Percentiles rank a stretch among this genome's conserved stretches.
These are phyloP conservation scores for Oidium heveae DNA, from an alignment of 2,329 filamentous ascomycete species.

Conservation along the genomic window DNA sequence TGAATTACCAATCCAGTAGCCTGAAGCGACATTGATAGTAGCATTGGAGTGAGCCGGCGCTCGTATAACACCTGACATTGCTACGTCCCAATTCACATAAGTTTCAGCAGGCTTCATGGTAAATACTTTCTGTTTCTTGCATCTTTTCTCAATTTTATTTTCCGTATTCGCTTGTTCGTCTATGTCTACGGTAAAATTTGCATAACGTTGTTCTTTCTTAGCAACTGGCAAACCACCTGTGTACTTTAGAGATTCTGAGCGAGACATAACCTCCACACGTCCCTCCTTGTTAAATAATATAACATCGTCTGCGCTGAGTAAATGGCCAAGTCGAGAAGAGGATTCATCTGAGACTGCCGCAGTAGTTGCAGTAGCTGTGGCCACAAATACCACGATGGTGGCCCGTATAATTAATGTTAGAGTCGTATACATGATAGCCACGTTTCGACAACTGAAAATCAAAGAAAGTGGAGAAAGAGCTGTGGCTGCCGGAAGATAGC, in stretches of 20 bases:
- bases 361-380: background rate
- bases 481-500: no score
- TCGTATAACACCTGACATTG: conserved; percentile 15
- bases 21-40: conserved; percentile 9
- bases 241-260: background rate
- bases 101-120: conserved; percentile 7
- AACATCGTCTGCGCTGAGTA: background rate
- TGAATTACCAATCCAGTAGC: conserved; percentile 15
- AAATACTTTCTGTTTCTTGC: conserved; percentile 5
- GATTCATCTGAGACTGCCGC: background rate
- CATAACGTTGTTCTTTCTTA: background rate
- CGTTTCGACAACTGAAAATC: no score
- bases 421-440: no score
- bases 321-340: background rate
- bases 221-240: background rate
- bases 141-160: background rate
- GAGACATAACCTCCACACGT: background rate
- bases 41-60: conserved; percentile 12
- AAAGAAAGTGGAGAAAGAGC: no score
- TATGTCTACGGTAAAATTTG: no score
- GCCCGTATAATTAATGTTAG: no score
- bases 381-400: background rate
- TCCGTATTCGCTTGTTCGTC: background rate
- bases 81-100: conserved; percentile 18
- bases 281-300: background rate